Evolutionary conservation across 805 yeast genomes (phyloP), one percentile per base, ranked within the genome.

Genomic region (Huiozyma sinensis): DNA sequence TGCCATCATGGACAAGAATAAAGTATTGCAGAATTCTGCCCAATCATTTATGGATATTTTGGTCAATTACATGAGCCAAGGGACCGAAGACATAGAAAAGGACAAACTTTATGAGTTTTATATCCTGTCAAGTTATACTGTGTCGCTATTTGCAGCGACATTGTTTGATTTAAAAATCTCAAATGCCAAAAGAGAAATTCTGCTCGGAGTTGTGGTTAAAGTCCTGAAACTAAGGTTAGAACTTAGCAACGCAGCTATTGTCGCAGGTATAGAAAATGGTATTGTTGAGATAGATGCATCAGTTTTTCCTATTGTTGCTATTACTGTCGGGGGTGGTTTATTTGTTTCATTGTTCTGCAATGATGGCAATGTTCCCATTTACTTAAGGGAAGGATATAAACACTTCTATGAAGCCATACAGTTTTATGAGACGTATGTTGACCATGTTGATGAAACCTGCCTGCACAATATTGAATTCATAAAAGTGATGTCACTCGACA

Each of bases 401-500:
- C 49, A 46, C 36, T 49, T 44, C 36, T 40, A 39, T 24, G 39
- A 44, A 8, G 42, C 47, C 1, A 33, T 53, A 9, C 44, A 52
- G 13, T 50, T 52, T 13, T 52, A 64, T 47, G 57, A 56, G 31
- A 48, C 51, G 28, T 54, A 56, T 37, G 53, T 58, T 10, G 50
- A 54, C 1, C 33, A 48, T 7, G 45, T 52, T 1, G 62, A 57
- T 27, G 50, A 44, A 12, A 49, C 38, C 1, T 49, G 44, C 31
- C 40, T 46, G 9, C 46, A 44, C 27, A 52, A 74, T 46, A 41
- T 56, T 4, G 65, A 58, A 1, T 65, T 76, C 24, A 69, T 71
- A 38, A 44, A 51, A 7, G 66, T 69, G 2, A 64, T 83, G 36
- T 60, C 74, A 2, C 58, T 72, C 5, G 87, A 79, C 47, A 73